Conservation (phyloP, 2,329 filamentous ascomycete species). For the Chaetomium sp. region DNA sequence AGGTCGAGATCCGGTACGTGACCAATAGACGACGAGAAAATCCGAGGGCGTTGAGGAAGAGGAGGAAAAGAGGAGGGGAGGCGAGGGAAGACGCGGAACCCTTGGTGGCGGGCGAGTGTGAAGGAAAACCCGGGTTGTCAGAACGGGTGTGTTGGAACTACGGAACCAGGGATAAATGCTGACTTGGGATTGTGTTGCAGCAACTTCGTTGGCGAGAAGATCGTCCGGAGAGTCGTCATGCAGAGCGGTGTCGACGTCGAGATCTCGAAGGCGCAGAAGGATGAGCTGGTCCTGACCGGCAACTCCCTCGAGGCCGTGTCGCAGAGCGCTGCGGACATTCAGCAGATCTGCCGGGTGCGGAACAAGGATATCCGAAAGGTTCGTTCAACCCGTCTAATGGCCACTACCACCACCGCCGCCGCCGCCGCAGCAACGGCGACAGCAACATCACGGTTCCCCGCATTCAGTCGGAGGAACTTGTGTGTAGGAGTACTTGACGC, state of each 20-base stretch:
- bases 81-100: too few species aligned
- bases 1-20: slow-evolving; percentile 93
- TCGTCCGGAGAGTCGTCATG: slow-evolving; percentile 88
- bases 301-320: slow-evolving; percentile 98
- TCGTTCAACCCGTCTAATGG: slow-evolving; percentile 24
- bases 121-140: too few species aligned
- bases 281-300: slow-evolving; percentile 86
- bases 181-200: slow-evolving; percentile 39
- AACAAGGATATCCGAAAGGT: slow-evolving; percentile 99
- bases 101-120: too few species aligned
- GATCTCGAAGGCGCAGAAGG: slow-evolving; percentile 89
- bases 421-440: not conserved
- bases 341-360: slow-evolving; percentile 98
- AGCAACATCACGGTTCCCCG: not conserved
- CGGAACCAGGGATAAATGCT: slow-evolving; percentile 17
- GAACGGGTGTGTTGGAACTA: not conserved
- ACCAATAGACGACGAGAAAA: slow-evolving; percentile 4
- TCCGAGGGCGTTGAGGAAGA: slow-evolving; percentile 4
- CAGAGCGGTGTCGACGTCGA: slow-evolving; percentile 84
- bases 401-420: too few species aligned
- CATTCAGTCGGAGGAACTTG: not conserved
- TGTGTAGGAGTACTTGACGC: not conserved
- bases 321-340: slow-evolving; percentile 97
- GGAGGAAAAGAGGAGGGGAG: not conserved
- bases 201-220: slow-evolving; percentile 99